These are phyloP conservation scores for Rosa lucieae DNA, from an alignment of 306 rosid species.

Conservation along the genomic window DNA sequence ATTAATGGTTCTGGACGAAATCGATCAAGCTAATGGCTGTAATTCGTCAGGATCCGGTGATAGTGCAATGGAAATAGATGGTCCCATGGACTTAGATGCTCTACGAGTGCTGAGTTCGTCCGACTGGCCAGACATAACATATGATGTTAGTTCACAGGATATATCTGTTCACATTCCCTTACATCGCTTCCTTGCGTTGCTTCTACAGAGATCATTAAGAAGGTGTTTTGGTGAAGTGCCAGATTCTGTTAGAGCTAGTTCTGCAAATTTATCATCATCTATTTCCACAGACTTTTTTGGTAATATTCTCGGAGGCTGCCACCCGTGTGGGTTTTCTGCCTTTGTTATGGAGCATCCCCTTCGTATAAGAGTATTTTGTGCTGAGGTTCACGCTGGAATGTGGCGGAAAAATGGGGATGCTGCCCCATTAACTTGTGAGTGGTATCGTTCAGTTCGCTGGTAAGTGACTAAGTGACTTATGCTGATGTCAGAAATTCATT, in stretches of 20 bases:
- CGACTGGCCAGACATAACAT: slow-evolving; percentile 83
- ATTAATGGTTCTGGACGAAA: slow-evolving; percentile 39
- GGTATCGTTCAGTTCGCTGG: slow-evolving; percentile 85
- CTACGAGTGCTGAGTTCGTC: slow-evolving; percentile 57
- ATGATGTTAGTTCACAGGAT: slow-evolving; percentile 86
- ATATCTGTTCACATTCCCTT: slow-evolving; percentile 85
- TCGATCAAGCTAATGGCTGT: slow-evolving; percentile 35
- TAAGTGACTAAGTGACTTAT: slow-evolving; percentile 58
- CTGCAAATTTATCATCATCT: slow-evolving; percentile 39
- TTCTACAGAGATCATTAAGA: slow-evolving; percentile 69
- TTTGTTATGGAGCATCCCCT: slow-evolving; percentile 94
- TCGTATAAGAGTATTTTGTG: slow-evolving; percentile 91
- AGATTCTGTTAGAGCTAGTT: slow-evolving; percentile 38
- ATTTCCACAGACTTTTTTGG: slow-evolving; percentile 61
- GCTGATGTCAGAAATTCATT: slow-evolving; percentile 10
- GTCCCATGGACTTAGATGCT: slow-evolving; percentile 50
- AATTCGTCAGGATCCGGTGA: slow-evolving; percentile 36
- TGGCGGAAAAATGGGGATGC: slow-evolving; percentile 95
- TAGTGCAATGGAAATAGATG: slow-evolving; percentile 60
- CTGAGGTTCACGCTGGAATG: slow-evolving; percentile 94
- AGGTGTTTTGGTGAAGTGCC: slow-evolving; percentile 64
- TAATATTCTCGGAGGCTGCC: slow-evolving; percentile 72
- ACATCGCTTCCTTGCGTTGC: slow-evolving; percentile 85
- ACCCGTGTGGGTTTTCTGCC: slow-evolving; percentile 90
- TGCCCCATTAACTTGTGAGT: slow-evolving; percentile 73